phyloP scores from a whole-genome alignment of 352 stramenopile species.

The Globisporangium acanthophoron region DNA sequence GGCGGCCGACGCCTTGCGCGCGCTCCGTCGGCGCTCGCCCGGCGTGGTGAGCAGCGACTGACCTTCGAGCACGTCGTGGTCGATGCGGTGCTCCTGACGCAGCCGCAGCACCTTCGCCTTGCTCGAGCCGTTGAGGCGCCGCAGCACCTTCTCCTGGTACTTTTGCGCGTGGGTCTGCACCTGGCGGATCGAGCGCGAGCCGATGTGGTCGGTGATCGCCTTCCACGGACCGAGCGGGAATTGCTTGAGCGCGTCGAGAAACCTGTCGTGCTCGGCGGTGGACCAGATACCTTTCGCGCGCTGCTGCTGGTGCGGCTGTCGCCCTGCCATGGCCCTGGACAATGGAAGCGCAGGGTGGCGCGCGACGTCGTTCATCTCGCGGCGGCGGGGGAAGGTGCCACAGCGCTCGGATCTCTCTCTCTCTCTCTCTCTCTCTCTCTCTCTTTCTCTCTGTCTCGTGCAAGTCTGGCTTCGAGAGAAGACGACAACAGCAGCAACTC shows the following conservation, averaged over 20 bases:
- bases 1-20: not conserved
- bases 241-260: conserved; percentile 16
- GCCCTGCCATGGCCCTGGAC: not conserved
- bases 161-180: conserved; percentile 17
- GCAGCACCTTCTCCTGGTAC: conserved; percentile 15
- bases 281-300: conserved; percentile 14
- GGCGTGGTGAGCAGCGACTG: conserved; percentile 7
- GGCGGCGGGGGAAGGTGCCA: not conserved
- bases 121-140: conserved; percentile 5
- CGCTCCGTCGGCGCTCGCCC: not conserved
- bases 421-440: not conserved
- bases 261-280: conserved; percentile 13
- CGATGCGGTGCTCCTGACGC: conserved; percentile 14
- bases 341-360: conserved; percentile 1
- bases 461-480: no score
- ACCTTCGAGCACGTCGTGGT: conserved; percentile 12
- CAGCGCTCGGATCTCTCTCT: not conserved
- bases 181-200: conserved; percentile 11
- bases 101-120: conserved; percentile 15
- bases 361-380: conserved; percentile 11
- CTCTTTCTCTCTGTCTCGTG: no score
- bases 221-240: conserved; percentile 14
- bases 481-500: not conserved
- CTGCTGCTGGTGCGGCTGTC: conserved; percentile 2
- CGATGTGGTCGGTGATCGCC: conserved; percentile 11